These are phyloP conservation scores for Candida hungchunana DNA, from an alignment of 805 yeast species.

Conservation along the genomic window DNA sequence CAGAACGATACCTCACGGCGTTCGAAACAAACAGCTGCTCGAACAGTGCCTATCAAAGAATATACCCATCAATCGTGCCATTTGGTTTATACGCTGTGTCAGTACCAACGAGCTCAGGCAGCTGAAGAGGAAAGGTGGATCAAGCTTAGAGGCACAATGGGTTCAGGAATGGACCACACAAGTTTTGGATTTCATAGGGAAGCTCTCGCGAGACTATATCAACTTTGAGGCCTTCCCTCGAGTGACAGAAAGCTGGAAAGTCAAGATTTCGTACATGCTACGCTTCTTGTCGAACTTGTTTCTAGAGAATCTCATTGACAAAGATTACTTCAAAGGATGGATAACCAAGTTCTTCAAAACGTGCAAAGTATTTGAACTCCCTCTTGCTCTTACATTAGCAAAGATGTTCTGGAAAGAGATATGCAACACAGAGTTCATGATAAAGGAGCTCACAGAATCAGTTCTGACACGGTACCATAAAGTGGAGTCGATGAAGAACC, in stretches of 20 bases:
- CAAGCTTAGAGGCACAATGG: slow-evolving; percentile 57
- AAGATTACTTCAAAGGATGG: slow-evolving; percentile 58
- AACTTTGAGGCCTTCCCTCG: slow-evolving; percentile 31
- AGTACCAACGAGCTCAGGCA: slow-evolving; percentile 72
- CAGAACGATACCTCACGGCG: slow-evolving; percentile 86
- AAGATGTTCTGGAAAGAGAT: slow-evolving; percentile 72
- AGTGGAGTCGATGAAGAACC: slow-evolving; percentile 30
- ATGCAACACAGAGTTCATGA: slow-evolving; percentile 47
- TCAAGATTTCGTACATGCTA: slow-evolving; percentile 54
- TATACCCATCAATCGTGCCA: slow-evolving; percentile 76
- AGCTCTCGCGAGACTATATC: slow-evolving; percentile 24
- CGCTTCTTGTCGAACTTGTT: slow-evolving; percentile 61
- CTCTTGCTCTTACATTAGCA: slow-evolving; percentile 48
- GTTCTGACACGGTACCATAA: slow-evolving; percentile 46
- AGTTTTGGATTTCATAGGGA: slow-evolving; percentile 55
- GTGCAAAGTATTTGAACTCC: slow-evolving; percentile 38
- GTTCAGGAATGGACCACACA: slow-evolving; percentile 88
- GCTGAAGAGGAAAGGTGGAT: slow-evolving; percentile 44
- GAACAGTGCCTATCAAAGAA: slow-evolving; percentile 66
- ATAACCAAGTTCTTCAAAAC: slow-evolving; percentile 48
- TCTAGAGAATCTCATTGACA: slow-evolving; percentile 63
- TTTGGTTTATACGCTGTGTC: slow-evolving; percentile 90
- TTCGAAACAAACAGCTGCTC: slow-evolving; percentile 64
- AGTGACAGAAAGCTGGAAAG: slow-evolving; percentile 44
- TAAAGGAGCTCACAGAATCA: slow-evolving; percentile 62